A percentile compares a stretch with the other conserved stretches of the same genome.
Conservation (phyloP, 106 monocot species). For the Acorus calamus region DNA sequence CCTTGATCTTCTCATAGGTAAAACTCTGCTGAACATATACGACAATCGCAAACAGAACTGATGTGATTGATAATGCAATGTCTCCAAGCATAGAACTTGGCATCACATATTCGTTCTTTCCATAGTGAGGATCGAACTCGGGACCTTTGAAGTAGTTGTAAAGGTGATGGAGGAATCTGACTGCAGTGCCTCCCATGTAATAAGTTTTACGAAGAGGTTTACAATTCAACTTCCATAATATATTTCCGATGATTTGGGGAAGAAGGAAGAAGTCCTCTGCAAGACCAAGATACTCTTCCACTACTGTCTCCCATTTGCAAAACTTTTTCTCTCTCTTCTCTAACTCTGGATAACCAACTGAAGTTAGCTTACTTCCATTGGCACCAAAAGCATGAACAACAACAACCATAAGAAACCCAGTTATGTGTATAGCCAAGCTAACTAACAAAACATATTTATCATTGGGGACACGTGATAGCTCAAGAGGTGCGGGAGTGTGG, state of each 20-base stretch:
- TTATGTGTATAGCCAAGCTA: conserved; percentile 18
- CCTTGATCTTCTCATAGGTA: conserved; percentile 28
- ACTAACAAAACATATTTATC: conserved; percentile 43
- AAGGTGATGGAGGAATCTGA: conserved; percentile 58
- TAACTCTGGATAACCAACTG: conserved; percentile 25
- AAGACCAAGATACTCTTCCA: conserved; percentile 58
- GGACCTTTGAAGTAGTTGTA: conserved; percentile 55
- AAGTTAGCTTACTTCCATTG: conserved; percentile 10
- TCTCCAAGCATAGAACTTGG: conserved; percentile 52
- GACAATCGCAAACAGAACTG: conserved; percentile 20
- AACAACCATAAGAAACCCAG: conserved; percentile 37
- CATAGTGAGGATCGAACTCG: conserved; percentile 37
- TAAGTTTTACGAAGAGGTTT: conserved; percentile 48
- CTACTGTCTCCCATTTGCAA: conserved; percentile 31
- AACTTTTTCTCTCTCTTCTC: conserved; percentile 23
- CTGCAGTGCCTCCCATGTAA: conserved; percentile 47
- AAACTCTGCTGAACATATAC: conserved; percentile 49
- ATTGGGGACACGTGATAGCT: conserved; percentile 40
- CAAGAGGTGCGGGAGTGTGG: conserved; percentile 33
- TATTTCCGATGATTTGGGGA: conserved; percentile 63
- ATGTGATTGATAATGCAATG: conserved; percentile 38
- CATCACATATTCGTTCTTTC: conserved; percentile 50
- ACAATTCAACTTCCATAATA: conserved; percentile 42
- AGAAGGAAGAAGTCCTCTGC: conserved; percentile 66
- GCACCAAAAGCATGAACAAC: conserved; percentile 19